phyloP scores from a whole-genome alignment of 345 rosid genomes.

The Orychophragmus violaceus region DNA sequence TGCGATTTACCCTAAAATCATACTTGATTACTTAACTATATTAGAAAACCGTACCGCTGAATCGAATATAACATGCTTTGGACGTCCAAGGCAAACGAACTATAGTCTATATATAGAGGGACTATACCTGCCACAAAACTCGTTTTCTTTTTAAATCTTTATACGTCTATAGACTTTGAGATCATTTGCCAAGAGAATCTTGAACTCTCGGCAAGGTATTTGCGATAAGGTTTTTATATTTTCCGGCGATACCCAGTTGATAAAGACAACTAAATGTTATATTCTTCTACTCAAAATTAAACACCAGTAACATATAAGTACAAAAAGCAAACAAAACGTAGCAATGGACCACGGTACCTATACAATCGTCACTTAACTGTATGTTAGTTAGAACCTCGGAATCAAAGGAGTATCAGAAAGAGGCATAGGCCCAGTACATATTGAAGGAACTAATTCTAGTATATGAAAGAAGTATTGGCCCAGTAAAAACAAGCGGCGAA shows the following conservation, averaged over 20 bases:
- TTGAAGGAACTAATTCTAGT: background rate
- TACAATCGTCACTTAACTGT: background rate
- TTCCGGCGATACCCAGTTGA: background rate
- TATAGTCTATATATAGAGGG: no score
- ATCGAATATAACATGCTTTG: background rate
- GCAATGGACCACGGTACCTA: background rate
- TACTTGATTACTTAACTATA: no score
- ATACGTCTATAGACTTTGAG: background rate
- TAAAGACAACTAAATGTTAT: background rate
- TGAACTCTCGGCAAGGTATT: background rate
- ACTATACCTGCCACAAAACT: no score
- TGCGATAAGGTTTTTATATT: background rate
- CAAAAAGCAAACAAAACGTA: background rate
- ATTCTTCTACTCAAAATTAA: background rate
- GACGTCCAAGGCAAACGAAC: background rate
- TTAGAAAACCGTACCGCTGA: background rate
- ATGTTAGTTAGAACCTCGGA: background rate
- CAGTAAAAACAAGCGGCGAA: background rate
- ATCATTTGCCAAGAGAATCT: background rate
- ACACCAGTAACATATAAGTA: background rate
- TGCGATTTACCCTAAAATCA: no score
- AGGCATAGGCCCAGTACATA: background rate
- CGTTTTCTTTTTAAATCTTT: no score
- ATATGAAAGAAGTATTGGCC: slow-evolving; percentile 2
- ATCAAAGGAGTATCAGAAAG: background rate